phyloP scores from a whole-genome alignment of 495 filamentous ascomycete genomes.

The Penicillium egyptiacum region DNA sequence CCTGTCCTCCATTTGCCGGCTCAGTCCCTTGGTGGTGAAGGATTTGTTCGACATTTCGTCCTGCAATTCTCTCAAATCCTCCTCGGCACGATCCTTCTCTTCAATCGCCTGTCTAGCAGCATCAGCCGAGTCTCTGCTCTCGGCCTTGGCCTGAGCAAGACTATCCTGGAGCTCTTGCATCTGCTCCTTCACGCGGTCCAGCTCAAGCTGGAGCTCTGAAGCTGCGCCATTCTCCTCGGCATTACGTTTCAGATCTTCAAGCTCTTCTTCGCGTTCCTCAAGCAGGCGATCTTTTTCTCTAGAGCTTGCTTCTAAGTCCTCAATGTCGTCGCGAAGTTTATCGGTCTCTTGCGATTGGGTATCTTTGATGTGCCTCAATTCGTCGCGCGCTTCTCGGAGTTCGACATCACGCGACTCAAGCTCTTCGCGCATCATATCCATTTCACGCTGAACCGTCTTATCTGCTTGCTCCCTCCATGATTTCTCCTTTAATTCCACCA shows the following conservation, averaged over 20 bases:
- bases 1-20: constrained; percentile 72
- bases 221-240: constrained; percentile 53
- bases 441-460: constrained; percentile 59
- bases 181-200: constrained; percentile 56
- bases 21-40: constrained; percentile 71
- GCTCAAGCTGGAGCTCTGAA: constrained; percentile 50
- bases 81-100: constrained; percentile 54
- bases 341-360: constrained; percentile 56
- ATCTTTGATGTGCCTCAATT: constrained; percentile 46
- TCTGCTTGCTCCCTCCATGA: constrained; percentile 71
- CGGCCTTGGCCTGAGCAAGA: constrained; percentile 50
- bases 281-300: constrained; percentile 64
- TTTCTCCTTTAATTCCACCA: constrained; percentile 76
- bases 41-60: constrained; percentile 80
- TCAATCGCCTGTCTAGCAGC: constrained; percentile 62
- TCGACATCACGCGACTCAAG: constrained; percentile 56
- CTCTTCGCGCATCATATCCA: constrained; percentile 59
- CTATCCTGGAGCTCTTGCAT: constrained; percentile 63
- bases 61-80: constrained; percentile 59
- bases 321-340: constrained; percentile 64
- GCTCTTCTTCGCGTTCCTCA: constrained; percentile 64
- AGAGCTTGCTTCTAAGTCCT: constrained; percentile 64
- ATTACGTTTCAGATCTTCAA: constrained; percentile 58
- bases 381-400: constrained; percentile 46
- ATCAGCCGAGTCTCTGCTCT: constrained; percentile 57